These are phyloP conservation scores for Russula sp. DNA, from an alignment of 768 basidiomycete species.

Conservation along the genomic window DNA sequence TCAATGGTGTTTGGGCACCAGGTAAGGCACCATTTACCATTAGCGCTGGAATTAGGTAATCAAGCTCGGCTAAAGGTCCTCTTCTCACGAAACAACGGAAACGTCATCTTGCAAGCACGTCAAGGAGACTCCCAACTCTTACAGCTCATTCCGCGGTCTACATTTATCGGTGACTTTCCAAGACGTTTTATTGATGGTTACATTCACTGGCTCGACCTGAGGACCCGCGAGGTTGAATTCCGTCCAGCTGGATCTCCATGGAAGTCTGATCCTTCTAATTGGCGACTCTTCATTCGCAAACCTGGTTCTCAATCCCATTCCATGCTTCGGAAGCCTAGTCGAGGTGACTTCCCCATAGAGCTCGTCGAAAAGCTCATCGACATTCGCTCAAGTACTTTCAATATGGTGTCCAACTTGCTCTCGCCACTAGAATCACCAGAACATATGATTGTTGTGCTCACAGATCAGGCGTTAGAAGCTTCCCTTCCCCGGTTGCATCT, in stretches of 20 bases:
- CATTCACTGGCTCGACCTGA: too few relatives aligned
- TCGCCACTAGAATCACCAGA: too few relatives aligned
- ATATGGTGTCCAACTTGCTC: not conserved
- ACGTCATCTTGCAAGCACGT: not conserved
- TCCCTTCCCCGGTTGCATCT: too few relatives aligned
- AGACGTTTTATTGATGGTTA: too few relatives aligned
- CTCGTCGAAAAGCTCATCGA: not conserved
- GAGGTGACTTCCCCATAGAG: not conserved
- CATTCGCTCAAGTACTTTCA: slow-evolving; percentile 7
- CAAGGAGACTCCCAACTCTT: not conserved
- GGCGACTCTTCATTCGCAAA: slow-evolving; percentile 21
- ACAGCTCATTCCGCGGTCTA: too few relatives aligned
- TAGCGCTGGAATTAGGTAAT: too few relatives aligned
- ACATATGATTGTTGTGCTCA: not conserved
- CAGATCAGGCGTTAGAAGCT: not conserved
- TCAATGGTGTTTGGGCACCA: slow-evolving; percentile 4
- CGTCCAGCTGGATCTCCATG: slow-evolving; percentile 24
- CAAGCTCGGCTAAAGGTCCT: not conserved
- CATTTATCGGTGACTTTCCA: too few relatives aligned
- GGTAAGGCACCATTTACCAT: not conserved
- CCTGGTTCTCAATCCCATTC: too few relatives aligned
- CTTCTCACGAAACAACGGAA: not conserved
- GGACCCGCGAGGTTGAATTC: too few relatives aligned
- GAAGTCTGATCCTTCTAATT: slow-evolving; percentile 29
- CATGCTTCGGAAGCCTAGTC: too few relatives aligned